A percentile compares a stretch with the other conserved stretches of the same genome.
These are phyloP conservation scores for Chalciporus sphaerocephalus DNA, from an alignment of 768 basidiomycete species.

Conservation along the genomic window DNA sequence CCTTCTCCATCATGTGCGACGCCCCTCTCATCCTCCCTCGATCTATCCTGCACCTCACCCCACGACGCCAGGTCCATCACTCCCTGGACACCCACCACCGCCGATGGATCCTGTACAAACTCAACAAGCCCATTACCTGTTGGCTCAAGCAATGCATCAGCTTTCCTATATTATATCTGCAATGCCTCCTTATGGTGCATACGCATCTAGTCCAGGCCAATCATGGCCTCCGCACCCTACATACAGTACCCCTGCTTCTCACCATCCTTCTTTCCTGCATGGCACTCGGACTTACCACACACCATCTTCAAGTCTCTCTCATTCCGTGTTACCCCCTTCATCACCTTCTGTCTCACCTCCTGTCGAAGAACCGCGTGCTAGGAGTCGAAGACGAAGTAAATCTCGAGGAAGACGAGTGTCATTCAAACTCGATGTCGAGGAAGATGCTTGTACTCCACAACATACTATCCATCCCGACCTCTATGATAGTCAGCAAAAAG, in stretches of 20 bases:
- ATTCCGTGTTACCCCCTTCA: slow-evolving; percentile 48
- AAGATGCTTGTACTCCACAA: slow-evolving; percentile 4
- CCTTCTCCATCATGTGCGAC: slow-evolving; percentile 17
- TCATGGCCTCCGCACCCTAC: slow-evolving; percentile 16
- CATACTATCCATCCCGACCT: slow-evolving; percentile 5
- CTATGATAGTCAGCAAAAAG: slow-evolving; percentile 4
- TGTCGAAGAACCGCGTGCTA: slow-evolving; percentile 29
- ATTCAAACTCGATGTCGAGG: slow-evolving; percentile 42
- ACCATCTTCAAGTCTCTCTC: slow-evolving; percentile 42
- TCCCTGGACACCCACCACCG: slow-evolving; percentile 27
- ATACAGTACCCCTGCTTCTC: slow-evolving; percentile 9
- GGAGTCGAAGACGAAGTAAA: slow-evolving; percentile 44
- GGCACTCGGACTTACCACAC: slow-evolving; percentile 17
- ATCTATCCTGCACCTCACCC: slow-evolving; percentile 17
- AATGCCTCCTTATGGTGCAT: slow-evolving; percentile 24
- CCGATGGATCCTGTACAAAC: slow-evolving; percentile 27
- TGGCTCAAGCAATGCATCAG: slow-evolving; percentile 40
- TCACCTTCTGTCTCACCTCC: slow-evolving; percentile 43
- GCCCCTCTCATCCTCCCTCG: slow-evolving; percentile 15
- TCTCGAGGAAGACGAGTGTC: slow-evolving; percentile 56
- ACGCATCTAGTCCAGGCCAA: slow-evolving; percentile 17
- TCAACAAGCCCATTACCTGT: slow-evolving; percentile 36
- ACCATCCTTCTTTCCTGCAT: slow-evolving; percentile 16
- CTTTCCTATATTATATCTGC: slow-evolving; percentile 37
- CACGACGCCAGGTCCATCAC: slow-evolving; percentile 15